Evolutionary conservation across 2,329 filamentous ascomycete genomes (phyloP), one percentile per base, ranked within the genome.

Genomic region (Sclerotinia trifoliorum): DNA sequence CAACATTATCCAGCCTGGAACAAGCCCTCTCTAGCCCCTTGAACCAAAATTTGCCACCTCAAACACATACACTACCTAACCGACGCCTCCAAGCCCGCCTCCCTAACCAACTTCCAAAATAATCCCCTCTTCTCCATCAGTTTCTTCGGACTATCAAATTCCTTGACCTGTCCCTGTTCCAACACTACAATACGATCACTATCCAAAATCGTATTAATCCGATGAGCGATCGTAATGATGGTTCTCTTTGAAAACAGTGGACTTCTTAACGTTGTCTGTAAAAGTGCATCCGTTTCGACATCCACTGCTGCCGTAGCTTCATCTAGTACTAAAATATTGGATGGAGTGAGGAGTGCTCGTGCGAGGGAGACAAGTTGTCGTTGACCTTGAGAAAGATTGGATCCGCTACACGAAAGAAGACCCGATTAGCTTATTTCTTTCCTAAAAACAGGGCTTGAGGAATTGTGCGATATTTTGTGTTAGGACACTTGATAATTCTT

Each of bases 221-320:
- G 90, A 82, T 99, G 95, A 35, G 95, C 95, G 76, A 99, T 97
- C 0, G 95, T 99, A 79, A 99, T 96, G 79, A 99, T 98, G 49
- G 95, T 99, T 66, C 93, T 88, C 80, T 97, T 93, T 70, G 89
- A 85, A 81, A 99, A 99, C 21, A 89, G 78, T 29, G 86, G 84
- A 48, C 85, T 85, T 46, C 88, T 84, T 67, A 90, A 81, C 35
- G 88, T 90, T 60, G 80, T 80, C 80, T 90, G 88, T 66, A 90
- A 81, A 80, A 89, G 81, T 66, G 86, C 86, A 76, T 90, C 88
- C 32, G 88, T 90, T 80, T 90, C 84, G 54, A 90, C 83, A 76
- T 90, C 87, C 15, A 90, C 86, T 32, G 84, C 87, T 73, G 93
- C 93, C 42, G 95, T 99, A 69, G 96, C 95, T 84, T 99, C 95